A percentile compares a stretch with the other conserved stretches of the same genome.
These are phyloP conservation scores for Mollisiaceae sp. DNA, from an alignment of 2,329 filamentous ascomycete genomes.

Conservation along the genomic window DNA sequence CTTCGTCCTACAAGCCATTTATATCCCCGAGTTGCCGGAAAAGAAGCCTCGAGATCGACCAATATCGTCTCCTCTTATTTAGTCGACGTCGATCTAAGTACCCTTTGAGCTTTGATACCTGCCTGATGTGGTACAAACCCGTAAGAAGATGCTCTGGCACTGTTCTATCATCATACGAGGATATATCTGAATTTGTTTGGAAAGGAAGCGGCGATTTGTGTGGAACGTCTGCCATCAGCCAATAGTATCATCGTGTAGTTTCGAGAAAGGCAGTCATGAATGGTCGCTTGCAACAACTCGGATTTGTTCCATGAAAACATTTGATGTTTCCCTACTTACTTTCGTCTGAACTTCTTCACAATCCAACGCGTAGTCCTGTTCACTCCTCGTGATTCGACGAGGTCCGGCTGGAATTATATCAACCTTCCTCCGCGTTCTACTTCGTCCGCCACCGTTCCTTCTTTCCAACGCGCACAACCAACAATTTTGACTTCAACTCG, in stretches of 20 bases:
- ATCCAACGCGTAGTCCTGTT: not conserved
- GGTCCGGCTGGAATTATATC: not conserved
- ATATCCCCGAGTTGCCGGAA: not conserved
- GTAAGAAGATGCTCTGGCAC: not conserved
- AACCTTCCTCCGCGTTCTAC: not conserved
- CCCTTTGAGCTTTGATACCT: not conserved
- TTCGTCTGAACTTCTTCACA: slow-evolving; percentile 5
- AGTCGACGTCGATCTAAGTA: not conserved
- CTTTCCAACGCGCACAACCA: slow-evolving; percentile 14
- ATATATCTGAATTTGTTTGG: too few relatives aligned
- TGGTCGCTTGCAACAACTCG: not conserved
- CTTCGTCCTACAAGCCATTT: not conserved
- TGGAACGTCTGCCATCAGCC: not conserved
- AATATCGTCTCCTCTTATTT: not conserved
- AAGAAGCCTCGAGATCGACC: not conserved
- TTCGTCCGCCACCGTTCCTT: slow-evolving; percentile 14
- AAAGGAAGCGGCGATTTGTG: not conserved
- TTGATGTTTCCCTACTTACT: not conserved
- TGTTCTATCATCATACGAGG: not conserved
- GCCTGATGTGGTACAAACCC: not conserved
- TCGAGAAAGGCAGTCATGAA: not conserved
- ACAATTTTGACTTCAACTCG: not conserved
- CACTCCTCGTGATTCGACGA: not conserved
- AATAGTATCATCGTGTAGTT: not conserved
- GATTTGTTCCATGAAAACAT: not conserved